phyloP scores from a whole-genome alignment of 345 rosid genomes.

The Syzygium aqueum region DNA sequence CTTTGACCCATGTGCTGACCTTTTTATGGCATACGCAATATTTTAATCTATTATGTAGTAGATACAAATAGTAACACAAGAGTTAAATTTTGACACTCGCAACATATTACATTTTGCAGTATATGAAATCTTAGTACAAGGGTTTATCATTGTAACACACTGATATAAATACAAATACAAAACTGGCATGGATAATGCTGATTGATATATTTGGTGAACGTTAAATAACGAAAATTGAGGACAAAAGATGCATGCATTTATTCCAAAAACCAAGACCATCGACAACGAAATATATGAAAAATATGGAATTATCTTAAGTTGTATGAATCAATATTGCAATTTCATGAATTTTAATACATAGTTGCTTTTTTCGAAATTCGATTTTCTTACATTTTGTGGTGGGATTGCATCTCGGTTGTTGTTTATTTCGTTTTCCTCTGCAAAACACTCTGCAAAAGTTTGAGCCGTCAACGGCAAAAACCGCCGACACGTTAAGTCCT shows the following conservation, averaged over 20 bases:
- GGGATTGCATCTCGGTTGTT: not conserved
- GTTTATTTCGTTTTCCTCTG: not conserved
- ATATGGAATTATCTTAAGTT: not conserved
- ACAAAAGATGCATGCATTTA: not conserved
- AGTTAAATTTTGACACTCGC: not conserved
- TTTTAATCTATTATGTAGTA: not conserved
- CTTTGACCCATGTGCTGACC: not conserved
- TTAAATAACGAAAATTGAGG: not conserved
- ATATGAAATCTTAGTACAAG: not conserved
- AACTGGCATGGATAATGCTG: not conserved
- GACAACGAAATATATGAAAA: not conserved
- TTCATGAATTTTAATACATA: not conserved
- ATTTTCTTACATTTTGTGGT: not conserved
- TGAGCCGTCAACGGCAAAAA: not conserved
- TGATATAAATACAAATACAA: not conserved
- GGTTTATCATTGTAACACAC: not conserved
- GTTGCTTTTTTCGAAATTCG: not conserved
- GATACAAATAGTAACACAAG: not conserved
- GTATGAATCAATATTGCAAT: not conserved
- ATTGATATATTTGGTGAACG: not conserved
- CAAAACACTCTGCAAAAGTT: not conserved
- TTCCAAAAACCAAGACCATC: not conserved
- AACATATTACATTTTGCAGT: not conserved
- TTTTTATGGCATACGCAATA: too few relatives aligned
- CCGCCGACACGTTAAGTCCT: not conserved